These are phyloP conservation scores for Verticillium tricorpus DNA, from an alignment of 2,329 filamentous ascomycete species.

Conservation along the genomic window DNA sequence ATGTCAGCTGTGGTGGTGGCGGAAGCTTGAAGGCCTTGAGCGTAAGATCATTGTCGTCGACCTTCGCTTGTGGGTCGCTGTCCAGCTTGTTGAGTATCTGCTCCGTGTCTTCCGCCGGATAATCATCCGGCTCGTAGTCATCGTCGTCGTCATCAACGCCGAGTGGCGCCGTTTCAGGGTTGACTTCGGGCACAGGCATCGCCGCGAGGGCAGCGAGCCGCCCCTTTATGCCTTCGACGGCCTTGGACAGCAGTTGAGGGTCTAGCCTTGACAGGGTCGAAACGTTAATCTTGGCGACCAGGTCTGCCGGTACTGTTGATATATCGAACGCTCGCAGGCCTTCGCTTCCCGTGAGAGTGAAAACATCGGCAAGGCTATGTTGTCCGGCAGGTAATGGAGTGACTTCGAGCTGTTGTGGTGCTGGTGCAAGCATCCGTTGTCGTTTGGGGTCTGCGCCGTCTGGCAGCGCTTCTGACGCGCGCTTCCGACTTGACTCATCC, in stretches of 20 bases:
- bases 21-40: constrained; percentile 78
- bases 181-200: constrained; percentile 40
- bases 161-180: constrained; percentile 55
- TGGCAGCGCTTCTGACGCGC: constrained; percentile 64
- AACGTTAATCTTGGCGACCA: constrained; percentile 78
- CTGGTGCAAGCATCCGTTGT: constrained; percentile 59
- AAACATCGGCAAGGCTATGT: constrained; percentile 77
- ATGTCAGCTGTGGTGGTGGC: constrained; percentile 67
- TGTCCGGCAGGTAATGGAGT: constrained; percentile 71
- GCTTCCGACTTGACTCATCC: constrained; percentile 75
- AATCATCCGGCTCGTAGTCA: constrained; percentile 88
- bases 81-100: constrained; percentile 76
- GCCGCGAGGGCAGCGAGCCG: constrained; percentile 42
- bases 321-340: constrained; percentile 79
- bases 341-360: constrained; percentile 74
- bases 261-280: constrained; percentile 72
- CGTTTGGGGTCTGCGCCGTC: constrained; percentile 80
- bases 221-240: constrained; percentile 60
- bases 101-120: constrained; percentile 70
- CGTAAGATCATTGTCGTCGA: constrained; percentile 51
- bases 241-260: constrained; percentile 61
- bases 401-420: constrained; percentile 44
- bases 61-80: constrained; percentile 40
- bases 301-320: constrained; percentile 66
- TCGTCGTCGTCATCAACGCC: constrained; percentile 71